Base-by-base conservation (phyloP, 1,139 yeast genomes). In the Wickerhamiella pararugosa region DNA sequence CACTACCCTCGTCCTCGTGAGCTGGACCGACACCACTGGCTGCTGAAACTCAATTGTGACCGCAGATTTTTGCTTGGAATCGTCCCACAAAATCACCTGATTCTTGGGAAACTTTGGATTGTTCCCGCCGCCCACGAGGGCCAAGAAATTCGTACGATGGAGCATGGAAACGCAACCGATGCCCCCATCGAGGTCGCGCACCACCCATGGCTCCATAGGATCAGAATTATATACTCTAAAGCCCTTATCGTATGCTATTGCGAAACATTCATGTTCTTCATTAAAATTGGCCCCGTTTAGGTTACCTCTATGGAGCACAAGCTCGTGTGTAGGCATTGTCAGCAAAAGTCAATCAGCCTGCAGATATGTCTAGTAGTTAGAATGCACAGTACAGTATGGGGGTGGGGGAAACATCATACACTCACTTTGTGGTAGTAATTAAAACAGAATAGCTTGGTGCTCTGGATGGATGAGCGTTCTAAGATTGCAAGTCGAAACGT, bases 181-280 rank as follows among this genome's bases (percentile, higher is more conserved):
- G 0, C 95, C 94, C 21, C 67, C 66, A 7, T 46, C 50, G 41
- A 61, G 58, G 40, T 52, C 72, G 41, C 94, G 67, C 53, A 75
- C 70, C 44, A 86, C 90, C 51, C 92, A 70, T 50, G 77, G 63
- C 49, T 82, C 93, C 62, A 86, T 68, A 5, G 97, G 97, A 56
- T 82, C 86, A 5, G 93, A 72, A 56, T 79, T 81, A 65, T 76
- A 87, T n/a, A 87, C 94, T 43, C 78, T 65, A 58, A 87, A 84
- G 27, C 96, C 96, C 41, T 68, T 62, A 49, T 82, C 87, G 51
- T 79, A 80, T 41, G 92, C 83, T 29, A 83, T 67, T 25, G 94
- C 83, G 62, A 87, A 86, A 57, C 96, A 86, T 38, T 86, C 82
- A 54, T 78, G 83, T 61, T 86, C 94, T 61, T 84, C 94, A 61